phyloP scores from a whole-genome alignment of 352 stramenopile genomes.

The Heterotrichella gracilis region DNA sequence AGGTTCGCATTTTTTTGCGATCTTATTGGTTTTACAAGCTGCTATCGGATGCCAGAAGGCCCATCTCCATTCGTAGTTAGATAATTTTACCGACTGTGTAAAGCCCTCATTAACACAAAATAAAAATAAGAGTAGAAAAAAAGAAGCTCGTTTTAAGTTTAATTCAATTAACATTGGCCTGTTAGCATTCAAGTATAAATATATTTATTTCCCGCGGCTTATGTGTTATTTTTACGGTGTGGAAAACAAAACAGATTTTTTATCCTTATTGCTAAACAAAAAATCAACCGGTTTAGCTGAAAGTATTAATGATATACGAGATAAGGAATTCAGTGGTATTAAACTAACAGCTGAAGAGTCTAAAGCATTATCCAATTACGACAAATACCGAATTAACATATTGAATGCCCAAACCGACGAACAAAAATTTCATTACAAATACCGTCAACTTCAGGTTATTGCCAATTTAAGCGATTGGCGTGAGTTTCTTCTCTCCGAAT shows the following conservation, averaged over 20 bases:
- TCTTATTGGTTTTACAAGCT: neutral
- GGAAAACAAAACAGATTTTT: neutral
- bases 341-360: neutral
- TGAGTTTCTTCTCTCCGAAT: neutral
- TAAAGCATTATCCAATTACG: neutral
- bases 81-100: neutral
- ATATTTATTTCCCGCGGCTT: neutral
- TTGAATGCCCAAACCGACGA: neutral
- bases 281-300: neutral
- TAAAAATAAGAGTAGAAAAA: neutral
- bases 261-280: neutral
- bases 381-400: neutral
- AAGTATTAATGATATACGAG: neutral
- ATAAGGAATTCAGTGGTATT: constrained; percentile 6
- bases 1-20: neutral
- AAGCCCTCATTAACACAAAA: neutral
- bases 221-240: neutral
- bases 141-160: neutral
- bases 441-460: neutral
- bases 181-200: neutral
- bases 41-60: neutral
- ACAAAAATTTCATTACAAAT: constrained; percentile 1
- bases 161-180: neutral
- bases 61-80: neutral
- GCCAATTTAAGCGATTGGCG: neutral